Evolutionary conservation across 108 stramenopile genomes (phyloP).

Genomic region (Nitzschia sp.): DNA sequence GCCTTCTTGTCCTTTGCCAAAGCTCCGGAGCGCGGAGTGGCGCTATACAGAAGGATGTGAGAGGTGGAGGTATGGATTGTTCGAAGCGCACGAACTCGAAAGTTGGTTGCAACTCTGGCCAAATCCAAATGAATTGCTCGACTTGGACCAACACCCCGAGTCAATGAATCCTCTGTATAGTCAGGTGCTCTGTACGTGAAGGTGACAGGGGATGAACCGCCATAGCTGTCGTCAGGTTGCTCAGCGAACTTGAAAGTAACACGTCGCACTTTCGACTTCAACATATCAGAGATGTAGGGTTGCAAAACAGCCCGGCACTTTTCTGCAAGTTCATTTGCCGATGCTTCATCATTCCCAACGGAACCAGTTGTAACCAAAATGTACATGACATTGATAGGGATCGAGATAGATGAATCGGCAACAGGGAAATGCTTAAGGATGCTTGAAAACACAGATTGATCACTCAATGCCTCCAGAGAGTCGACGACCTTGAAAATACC

Average conservation of each 20-base stretch:
- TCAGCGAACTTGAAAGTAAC: conserved; percentile 75
- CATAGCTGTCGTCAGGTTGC: conserved; percentile 29
- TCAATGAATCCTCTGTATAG: conserved; percentile 89
- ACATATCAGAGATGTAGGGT: conserved; percentile 44
- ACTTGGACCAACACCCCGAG: conserved; percentile 93
- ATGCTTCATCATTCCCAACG: conserved; percentile 43
- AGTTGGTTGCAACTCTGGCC: conserved; percentile 83
- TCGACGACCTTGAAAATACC: conserved; percentile 61
- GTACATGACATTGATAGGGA: conserved; percentile 87
- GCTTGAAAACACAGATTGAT: conserved; percentile 34
- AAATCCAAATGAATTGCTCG: conserved; percentile 90
- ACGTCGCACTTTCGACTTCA: conserved; percentile 72
- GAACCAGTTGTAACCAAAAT: conserved; percentile 63
- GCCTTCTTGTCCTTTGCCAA: conserved; percentile 79
- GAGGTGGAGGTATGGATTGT: conserved; percentile 75
- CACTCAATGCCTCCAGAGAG: conserved; percentile 51
- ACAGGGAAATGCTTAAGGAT: conserved; percentile 54
- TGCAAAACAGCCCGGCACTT: conserved; percentile 50
- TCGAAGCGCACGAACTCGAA: conserved; percentile 77
- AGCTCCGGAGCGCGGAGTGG: conserved; percentile 75
- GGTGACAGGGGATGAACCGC: conserved; percentile 71
- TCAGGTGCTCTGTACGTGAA: conserved; percentile 88
- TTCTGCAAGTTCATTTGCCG: conserved; percentile 46
- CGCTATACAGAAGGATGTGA: conserved; percentile 93
- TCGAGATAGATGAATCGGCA: conserved; percentile 34